Conservation (phyloP, 2,329 filamentous ascomycete species). For the Ceratocystis harringtonii region DNA sequence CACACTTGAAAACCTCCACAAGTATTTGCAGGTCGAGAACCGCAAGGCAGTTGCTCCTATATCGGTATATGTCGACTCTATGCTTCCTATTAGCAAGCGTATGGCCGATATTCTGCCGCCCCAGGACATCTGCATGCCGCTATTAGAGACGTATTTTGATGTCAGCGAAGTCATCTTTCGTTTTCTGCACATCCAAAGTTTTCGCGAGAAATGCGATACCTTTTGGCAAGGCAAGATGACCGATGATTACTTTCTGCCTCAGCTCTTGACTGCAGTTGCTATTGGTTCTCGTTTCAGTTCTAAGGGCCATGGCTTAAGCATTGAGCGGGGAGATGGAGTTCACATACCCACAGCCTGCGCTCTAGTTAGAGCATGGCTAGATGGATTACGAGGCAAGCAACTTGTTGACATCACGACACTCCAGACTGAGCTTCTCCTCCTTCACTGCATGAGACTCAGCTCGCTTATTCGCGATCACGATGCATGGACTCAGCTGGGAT, state of each 20-base stretch:
- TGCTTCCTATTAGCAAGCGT: slow-evolving; percentile 41
- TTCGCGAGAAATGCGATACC: slow-evolving; percentile 34
- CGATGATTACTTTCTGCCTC: slow-evolving; percentile 37
- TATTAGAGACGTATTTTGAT: slow-evolving; percentile 35
- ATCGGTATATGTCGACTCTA: slow-evolving; percentile 42
- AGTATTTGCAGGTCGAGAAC: slow-evolving; percentile 33
- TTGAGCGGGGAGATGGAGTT: slow-evolving; percentile 38
- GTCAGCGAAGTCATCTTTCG: slow-evolving; percentile 39
- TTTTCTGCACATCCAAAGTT: slow-evolving; percentile 37
- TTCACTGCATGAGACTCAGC: slow-evolving; percentile 39
- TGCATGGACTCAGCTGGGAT: slow-evolving; percentile 40
- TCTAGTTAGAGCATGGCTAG: slow-evolving; percentile 39
- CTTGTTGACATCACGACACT: slow-evolving; percentile 37
- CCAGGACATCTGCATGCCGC: slow-evolving; percentile 35
- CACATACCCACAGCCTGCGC: slow-evolving; percentile 43
- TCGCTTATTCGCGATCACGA: slow-evolving; percentile 35
- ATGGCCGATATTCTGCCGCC: slow-evolving; percentile 42
- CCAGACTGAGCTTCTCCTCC: slow-evolving; percentile 38
- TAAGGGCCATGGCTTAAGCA: slow-evolving; percentile 34
- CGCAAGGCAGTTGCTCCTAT: slow-evolving; percentile 35
- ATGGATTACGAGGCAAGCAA: slow-evolving; percentile 37
- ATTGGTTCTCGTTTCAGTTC: slow-evolving; percentile 39
- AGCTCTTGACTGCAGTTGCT: slow-evolving; percentile 37
- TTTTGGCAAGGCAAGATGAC: slow-evolving; percentile 37
- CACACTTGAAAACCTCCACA: slow-evolving; percentile 34